Evolutionary conservation across 805 yeast genomes (phyloP), one percentile per base, ranked within the genome.

Genomic region (Wickerhamomyces subpelliculosus): DNA sequence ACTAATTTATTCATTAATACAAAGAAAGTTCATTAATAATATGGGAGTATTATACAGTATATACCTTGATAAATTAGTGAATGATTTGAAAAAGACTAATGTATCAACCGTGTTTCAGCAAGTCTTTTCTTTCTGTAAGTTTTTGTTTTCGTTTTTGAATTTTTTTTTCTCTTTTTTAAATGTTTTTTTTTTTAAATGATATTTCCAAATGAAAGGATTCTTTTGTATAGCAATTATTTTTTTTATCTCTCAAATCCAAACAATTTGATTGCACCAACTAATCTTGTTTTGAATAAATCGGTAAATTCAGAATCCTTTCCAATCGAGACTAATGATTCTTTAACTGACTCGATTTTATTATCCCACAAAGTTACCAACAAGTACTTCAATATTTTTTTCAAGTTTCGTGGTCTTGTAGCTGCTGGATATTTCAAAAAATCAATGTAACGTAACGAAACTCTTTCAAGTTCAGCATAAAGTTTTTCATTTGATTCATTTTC

Each of bases 331-430:
- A 40, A 38, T 3, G 31, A 32, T 24, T 34, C 36, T n/a, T n/a
- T n/a, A 25, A 48, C 41, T 9, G 30, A 20, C 4, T 35, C 35
- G 20, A 36, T 16, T 33, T 67, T 58, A n/a, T 57, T 53, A 12
- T 44, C 40, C 64, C 68, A 65, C 37, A 51, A 60, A 1, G 57
- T 55, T 22, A 63, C 63, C 32, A 64, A 41, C 30, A 67, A 55
- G 40, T 61, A 62, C n/a, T 59, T 60, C 9, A 61, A 36, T 27
- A 67, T 54, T 23, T 57, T 51, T 12, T 37, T 45, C 32, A 64
- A 34, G 37, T 57, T 62, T n/a, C 45, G 49, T 12, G 57, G 55
- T 39, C 62, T 54, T 1, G 62, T 52, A 2, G 65, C 64, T 13
- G 49, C 41, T 7, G 65, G 60, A 35, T 48, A 54, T 32, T 49